Base-by-base conservation (phyloP, 1,284 basidiomycete genomes). In the Rhodotorula mucilaginosa region DNA sequence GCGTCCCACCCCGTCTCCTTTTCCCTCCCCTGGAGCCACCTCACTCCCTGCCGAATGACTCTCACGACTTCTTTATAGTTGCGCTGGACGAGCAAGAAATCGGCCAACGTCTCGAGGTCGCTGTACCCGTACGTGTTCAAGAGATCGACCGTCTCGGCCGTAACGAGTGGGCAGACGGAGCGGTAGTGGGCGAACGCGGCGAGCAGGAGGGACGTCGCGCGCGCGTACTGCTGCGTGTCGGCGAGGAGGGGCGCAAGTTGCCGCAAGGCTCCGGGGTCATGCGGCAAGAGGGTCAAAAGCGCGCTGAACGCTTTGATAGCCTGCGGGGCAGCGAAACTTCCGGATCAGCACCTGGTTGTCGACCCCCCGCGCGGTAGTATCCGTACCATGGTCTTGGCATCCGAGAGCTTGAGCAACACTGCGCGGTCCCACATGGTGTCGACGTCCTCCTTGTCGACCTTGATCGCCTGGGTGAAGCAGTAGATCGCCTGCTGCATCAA, bases 391-490 rank as follows among this genome's bases (percentile, higher is more conserved):
- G 85, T 84, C 57, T 88, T 82, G 51, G 92, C 88, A 1, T 87
- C 88, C 46, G 89, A 86, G 73, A 92, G 88, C 74, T 89, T 89
- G 8, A 93, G 89, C 10, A 97, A 85, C 5, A 87, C 84, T 0
- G 94, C 92, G 3, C 93, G 87, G 76, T 98, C 93, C 92, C 93
- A 97, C 34, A 96, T 86, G 2, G 91, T 89, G 71, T 91, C 89
- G 15, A 92, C 86, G 74, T 97, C 94, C 7, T 85, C 84, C 8
- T 90, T 89, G 78, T 95, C 90, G 39, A 91, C 84, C 73, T 86
- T 88, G 78, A 90, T 87, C 0, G 92, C 87, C 79, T 97, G 95
- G 0, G 89, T 85, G 78, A 91, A 91, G 79, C 96, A 98, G 80
- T 98, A 97, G 44, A 97, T 82, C 0, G 93, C 91, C 81, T 98